Evolutionary conservation across 257 asterid species (phyloP).

Genomic region (Henckelia pumila): DNA sequence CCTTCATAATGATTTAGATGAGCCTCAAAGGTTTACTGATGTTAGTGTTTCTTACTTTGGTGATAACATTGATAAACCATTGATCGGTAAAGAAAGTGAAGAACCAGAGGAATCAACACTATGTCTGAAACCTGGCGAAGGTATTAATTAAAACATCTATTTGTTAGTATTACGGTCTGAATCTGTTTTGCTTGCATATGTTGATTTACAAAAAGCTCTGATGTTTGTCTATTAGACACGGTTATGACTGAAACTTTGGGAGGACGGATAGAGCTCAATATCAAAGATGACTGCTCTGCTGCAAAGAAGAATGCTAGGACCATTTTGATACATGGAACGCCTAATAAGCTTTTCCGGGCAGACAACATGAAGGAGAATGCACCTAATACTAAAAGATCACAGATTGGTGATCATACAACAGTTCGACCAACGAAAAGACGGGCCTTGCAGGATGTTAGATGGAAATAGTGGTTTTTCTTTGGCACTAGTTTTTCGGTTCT

Average conservation of each 20-base stretch:
- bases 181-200: background rate
- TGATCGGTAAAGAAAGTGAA: slow-evolving; percentile 25
- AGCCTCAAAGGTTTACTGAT: slow-evolving; percentile 11
- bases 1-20: slow-evolving; percentile 16
- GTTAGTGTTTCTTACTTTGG: slow-evolving; percentile 7
- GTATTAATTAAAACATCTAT: background rate
- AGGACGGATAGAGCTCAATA: slow-evolving; percentile 21
- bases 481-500: background rate
- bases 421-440: slow-evolving; percentile 53
- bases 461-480: slow-evolving; percentile 29
- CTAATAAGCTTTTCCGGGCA: slow-evolving; percentile 37
- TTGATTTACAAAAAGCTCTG: background rate
- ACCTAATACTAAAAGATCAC: slow-evolving; percentile 33
- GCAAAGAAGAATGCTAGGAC: slow-evolving; percentile 44
- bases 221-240: slow-evolving; percentile 20
- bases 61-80: slow-evolving; percentile 14
- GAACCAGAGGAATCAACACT: slow-evolving; percentile 21
- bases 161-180: background rate
- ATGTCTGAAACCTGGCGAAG: slow-evolving; percentile 5
- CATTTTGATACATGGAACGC: slow-evolving; percentile 69
- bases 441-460: slow-evolving; percentile 45
- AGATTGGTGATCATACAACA: slow-evolving; percentile 39
- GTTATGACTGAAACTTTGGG: slow-evolving; percentile 17
- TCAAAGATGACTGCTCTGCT: slow-evolving; percentile 9
- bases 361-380: slow-evolving; percentile 65